Base-by-base conservation (phyloP, 2,329 filamentous ascomycete genomes). In the Alternaria angustiovoidea region DNA sequence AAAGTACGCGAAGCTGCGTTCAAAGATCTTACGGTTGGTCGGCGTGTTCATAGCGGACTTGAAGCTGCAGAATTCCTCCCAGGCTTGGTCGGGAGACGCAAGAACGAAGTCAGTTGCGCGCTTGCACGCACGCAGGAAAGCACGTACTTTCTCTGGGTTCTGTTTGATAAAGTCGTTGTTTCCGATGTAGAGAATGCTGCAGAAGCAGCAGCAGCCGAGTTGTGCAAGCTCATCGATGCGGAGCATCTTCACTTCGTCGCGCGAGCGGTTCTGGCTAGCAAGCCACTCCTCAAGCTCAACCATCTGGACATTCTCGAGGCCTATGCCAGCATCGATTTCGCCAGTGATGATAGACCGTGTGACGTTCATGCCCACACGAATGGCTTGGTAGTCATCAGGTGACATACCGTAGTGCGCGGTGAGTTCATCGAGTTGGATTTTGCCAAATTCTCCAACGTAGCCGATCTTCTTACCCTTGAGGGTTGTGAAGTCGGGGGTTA, bases 141-240 rank as follows among this genome's bases (percentile, higher is more conserved):
- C 85, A 59, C 79, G 79, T 3, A 91, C 87, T 74, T 89, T 88
- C 1, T 87, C 88, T 0, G 87, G 87, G 79, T 92, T 87, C 61
- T 86, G 81, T n/a, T 81, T 75, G 44, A 93, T 78, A 80, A 93
- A 93, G 8, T 73, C 73, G 70, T 93, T 89, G 78, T 93, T 93
- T 22, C 88, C 90, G 65, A 93, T 93, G 83, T 93, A 93, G 41
- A 93, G 83, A 76, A 93, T 91, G 28, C 88, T 88, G 80, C 91
- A 93, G 86, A 93, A 93, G 84, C 91, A 93, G 86, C 91, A 93
- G 82, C 91, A 93, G 51, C 91, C 91, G 3, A 93, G 83, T 77
- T 92, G 89, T 34, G 91, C 91, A 28, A 93, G 88, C 81, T 93
- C 87, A 75, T 93, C 91, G 72, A 93, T 93, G 70, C 91, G 88